These are phyloP conservation scores for Aspergillus sp. DNA, from an alignment of 2,329 filamentous ascomycete genomes.

Conservation along the genomic window DNA sequence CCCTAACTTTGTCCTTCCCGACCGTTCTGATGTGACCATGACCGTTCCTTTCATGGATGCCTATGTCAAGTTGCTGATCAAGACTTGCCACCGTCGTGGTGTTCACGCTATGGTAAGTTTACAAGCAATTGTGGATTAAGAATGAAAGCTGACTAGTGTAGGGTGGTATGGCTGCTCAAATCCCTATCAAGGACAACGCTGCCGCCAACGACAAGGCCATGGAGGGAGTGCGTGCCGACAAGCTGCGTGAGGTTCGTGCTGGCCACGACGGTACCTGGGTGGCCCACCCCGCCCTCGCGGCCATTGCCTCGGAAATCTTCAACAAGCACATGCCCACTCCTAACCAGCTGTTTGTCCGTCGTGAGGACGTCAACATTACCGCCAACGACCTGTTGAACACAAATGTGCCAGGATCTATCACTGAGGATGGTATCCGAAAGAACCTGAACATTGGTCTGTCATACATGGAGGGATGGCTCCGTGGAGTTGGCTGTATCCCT, in stretches of 20 bases:
- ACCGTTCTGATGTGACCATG: slow-evolving; percentile 91
- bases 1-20: slow-evolving; percentile 85
- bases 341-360: slow-evolving; percentile 88
- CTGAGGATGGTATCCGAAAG: slow-evolving; percentile 92
- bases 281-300: slow-evolving; percentile 85
- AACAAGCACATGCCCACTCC: slow-evolving; percentile 98
- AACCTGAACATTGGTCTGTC: slow-evolving; percentile 94
- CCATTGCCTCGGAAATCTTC: slow-evolving; percentile 88
- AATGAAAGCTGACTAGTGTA: slow-evolving; percentile 7
- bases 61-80: slow-evolving; percentile 94
- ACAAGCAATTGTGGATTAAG: not conserved
- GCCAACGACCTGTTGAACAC: slow-evolving; percentile 94
- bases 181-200: slow-evolving; percentile 93
- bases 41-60: slow-evolving; percentile 97
- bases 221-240: slow-evolving; percentile 88
- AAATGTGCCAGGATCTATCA: slow-evolving; percentile 89
- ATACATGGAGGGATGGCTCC: slow-evolving; percentile 98
- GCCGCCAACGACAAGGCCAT: slow-evolving; percentile 90
- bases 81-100: slow-evolving; percentile 92
- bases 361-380: slow-evolving; percentile 81
- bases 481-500: slow-evolving; percentile 89
- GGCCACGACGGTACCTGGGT: slow-evolving; percentile 98
- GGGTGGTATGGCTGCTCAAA: slow-evolving; percentile 96
- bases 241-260: slow-evolving; percentile 89
- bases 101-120: slow-evolving; percentile 86